Base-by-base conservation (phyloP, 345 rosid genomes). In the Ailanthus altissimus region DNA sequence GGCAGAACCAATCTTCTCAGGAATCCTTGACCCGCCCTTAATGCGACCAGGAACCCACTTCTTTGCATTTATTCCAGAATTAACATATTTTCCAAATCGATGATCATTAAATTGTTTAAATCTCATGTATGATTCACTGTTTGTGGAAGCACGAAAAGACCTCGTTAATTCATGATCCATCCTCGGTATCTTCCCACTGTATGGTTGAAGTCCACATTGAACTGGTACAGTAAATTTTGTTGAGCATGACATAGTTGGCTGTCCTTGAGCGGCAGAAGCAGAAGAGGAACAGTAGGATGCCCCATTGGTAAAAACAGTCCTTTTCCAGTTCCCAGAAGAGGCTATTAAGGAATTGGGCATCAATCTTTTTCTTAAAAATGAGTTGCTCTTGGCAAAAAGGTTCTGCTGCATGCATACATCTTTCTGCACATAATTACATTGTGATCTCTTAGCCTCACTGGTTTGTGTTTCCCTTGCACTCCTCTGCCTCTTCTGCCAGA, bases 21-120 rank as follows among this genome's bases (percentile, higher is more conserved):
- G 65, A 65, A 56, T 20, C 54, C 65, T 57, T 21, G 77, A 72
- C 45, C 49, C 3, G 38, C 38, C 51, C 67, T 62, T 53, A 8
- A 43, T 14, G 72, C 67, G 28, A 54, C 75, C 66, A 75, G 72
- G 67, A 53, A 70, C 40, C 83, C 77, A 70, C 50, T 78, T 78
- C 73, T 54, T 76, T 49, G 23, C 63, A 43, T 54, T 64, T 66
- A 47, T 40, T 72, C 71, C 69, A 36, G 73, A 15, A 64, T 70
- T 36, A 54, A 21, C 21, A 47, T 49, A 60, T 53, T 70, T 15
- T 71, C 53, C 54, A 60, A 72, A 45, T 20, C 38, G 8, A 38
- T 66, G 14, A 13, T 67, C 36, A 14, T 74, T 49, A 8, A 25
- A 45, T 26, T 63, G 50, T 54, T 47, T 20, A 47, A 72, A 45